phyloP scores from a whole-genome alignment of 352 stramenopile genomes.

The Globisporangium carolinianum region DNA sequence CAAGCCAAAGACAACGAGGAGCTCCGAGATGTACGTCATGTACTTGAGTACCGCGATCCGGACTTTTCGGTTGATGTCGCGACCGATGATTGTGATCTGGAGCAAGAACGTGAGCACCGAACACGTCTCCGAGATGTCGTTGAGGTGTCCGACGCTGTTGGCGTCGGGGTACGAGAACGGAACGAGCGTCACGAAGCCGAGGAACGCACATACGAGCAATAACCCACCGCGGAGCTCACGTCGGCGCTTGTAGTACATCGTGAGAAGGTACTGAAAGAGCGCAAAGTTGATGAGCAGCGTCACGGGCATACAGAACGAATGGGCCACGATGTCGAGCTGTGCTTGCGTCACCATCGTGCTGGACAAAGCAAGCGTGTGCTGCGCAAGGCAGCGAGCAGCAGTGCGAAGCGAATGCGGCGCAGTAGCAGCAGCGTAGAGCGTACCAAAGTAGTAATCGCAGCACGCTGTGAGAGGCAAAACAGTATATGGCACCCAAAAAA shows the following conservation, averaged over 20 bases:
- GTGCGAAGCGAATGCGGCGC: neutral
- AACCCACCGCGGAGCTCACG: neutral
- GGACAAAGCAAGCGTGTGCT: neutral
- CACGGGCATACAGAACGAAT: neutral
- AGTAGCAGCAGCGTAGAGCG: no score
- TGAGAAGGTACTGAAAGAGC: slow-evolving; percentile 29
- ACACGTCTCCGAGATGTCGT: slow-evolving; percentile 30
- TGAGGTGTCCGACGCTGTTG: slow-evolving; percentile 14
- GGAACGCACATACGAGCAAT: slow-evolving; percentile 11
- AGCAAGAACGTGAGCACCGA: slow-evolving; percentile 25
- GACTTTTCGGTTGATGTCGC: slow-evolving; percentile 24
- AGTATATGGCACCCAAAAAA: no score
- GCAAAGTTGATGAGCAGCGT: slow-evolving; percentile 26
- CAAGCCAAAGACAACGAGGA: slow-evolving; percentile 11
- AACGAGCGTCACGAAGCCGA: slow-evolving; percentile 15
- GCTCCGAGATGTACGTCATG: slow-evolving; percentile 6
- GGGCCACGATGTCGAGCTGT: neutral
- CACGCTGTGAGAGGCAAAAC: no score
- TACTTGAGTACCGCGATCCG: slow-evolving; percentile 15
- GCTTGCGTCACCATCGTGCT: neutral
- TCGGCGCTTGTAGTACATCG: slow-evolving; percentile 18
- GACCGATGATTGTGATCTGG: slow-evolving; percentile 29
- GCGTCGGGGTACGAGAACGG: slow-evolving; percentile 15
- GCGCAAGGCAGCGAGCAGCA: neutral
- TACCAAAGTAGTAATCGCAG: no score